phyloP scores from a whole-genome alignment of 1,284 basidiomycete species.

The Gymnopus androsaceus region DNA sequence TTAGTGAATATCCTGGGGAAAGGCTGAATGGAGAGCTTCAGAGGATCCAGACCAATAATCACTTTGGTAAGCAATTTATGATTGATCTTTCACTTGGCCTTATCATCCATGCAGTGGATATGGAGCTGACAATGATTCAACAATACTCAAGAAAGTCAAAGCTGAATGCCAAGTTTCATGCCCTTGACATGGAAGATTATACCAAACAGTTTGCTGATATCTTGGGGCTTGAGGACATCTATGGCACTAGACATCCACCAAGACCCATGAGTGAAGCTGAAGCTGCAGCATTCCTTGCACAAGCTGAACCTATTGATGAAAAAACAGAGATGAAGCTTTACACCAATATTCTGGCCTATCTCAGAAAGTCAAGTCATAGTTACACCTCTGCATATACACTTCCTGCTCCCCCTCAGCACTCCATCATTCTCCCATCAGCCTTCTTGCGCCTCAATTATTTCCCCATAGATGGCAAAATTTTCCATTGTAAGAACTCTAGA shows the following conservation, averaged over 20 bases:
- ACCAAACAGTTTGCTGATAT: neutral
- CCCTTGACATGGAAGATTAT: neutral
- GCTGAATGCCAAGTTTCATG: slow-evolving; percentile 3
- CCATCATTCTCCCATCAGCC: neutral
- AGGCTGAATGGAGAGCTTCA: slow-evolving; percentile 12
- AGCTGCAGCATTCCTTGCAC: neutral
- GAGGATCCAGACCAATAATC: slow-evolving; percentile 13
- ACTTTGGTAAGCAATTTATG: slow-evolving; percentile 8
- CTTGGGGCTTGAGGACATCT: neutral
- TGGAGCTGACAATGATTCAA: slow-evolving; percentile 14
- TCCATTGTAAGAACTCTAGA: slow-evolving; percentile 5
- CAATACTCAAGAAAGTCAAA: slow-evolving; percentile 4
- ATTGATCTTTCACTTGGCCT: neutral
- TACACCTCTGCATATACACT: neutral
- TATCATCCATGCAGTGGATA: slow-evolving; percentile 4
- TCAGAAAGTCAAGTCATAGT: neutral
- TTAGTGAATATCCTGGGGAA: slow-evolving; percentile 17
- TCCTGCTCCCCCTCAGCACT: neutral
- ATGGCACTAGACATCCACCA: neutral
- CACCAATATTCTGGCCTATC: neutral
- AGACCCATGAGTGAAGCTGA: neutral
- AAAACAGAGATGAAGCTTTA: neutral
- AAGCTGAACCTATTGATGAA: neutral
- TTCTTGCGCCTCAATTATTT: neutral
- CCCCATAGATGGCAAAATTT: slow-evolving; percentile 1